Evolutionary conservation across 306 rosid species (phyloP), one percentile per base, ranked within the genome.

Genomic region (Cucumis melo): DNA sequence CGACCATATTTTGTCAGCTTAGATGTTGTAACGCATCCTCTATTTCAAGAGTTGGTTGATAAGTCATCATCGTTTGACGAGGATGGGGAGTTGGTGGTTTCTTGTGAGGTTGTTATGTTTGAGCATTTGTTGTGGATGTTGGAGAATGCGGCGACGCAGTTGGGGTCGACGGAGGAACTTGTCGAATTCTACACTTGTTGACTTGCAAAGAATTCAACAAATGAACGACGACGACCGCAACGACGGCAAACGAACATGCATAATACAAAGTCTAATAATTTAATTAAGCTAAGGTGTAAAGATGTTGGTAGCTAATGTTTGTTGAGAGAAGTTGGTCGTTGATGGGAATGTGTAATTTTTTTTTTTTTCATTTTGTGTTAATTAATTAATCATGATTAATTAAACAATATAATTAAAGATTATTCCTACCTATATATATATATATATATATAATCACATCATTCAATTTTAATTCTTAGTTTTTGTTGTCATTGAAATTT

Each of bases 81-180:
- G 4, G 70, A 70, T 0, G 81, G 78, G 0, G 88, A 74, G 3
- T 78, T 88, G 4, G 88, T 84, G 56, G 89, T 90, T 59, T 77
- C 89, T 0, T 91, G 98, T 55, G 97, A 93, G 82, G 97, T 93
- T 58, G 98, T 93, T 53, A 71, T 93, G 87, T 93, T 93, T n/a
- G 97, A 93, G 81, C 98, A 93, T 84, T 81, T 93, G 83, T 70
- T 93, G 70, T 91, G 98, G 98, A 91, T 93, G 94, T 88, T 93
- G 38, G 92, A 90, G 71, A 86, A 88, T 63, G 79, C 78, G 0
- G 97, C 84, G 54, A 78, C 80, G 4, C 93, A 86, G 55, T 51
- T 93, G 91, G 94, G 94, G 23, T 88, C 94, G 81, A 85, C 85
- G 84, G 91, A 91, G n/a, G 97, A 93, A 81, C 82, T 93, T 42